Conservation (phyloP, 2,329 filamentous ascomycete species). For the Fusarium nurragi region DNA sequence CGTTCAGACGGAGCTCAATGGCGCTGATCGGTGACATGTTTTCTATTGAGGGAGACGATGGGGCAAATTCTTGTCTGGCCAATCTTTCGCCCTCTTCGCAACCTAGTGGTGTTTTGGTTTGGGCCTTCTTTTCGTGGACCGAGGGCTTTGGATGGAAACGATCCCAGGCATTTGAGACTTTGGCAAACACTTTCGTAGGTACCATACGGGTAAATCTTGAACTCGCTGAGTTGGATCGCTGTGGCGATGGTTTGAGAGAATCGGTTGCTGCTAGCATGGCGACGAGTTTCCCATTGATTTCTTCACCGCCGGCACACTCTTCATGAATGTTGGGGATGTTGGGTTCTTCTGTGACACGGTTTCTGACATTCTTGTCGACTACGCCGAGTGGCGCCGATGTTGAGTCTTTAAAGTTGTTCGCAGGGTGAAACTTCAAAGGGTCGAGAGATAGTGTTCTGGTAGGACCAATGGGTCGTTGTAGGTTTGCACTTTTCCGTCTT, state of each 20-base stretch:
- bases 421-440: slow-evolving; percentile 37
- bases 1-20: slow-evolving; percentile 48
- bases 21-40: slow-evolving; percentile 44
- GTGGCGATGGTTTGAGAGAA: slow-evolving; percentile 47
- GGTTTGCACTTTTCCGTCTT: slow-evolving; percentile 19
- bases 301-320: slow-evolving; percentile 29
- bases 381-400: slow-evolving; percentile 17
- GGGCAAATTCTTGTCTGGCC: slow-evolving; percentile 10
- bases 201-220: slow-evolving; percentile 45
- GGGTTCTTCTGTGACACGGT: neutral
- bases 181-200: slow-evolving; percentile 47
- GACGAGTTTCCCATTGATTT: slow-evolving; percentile 48
- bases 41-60: slow-evolving; percentile 3
- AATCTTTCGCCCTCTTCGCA: neutral
- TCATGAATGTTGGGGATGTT: neutral
- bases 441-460: slow-evolving; percentile 23
- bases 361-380: slow-evolving; percentile 27
- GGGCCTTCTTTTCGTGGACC: slow-evolving; percentile 30
- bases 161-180: slow-evolving; percentile 49
- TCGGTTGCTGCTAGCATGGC: slow-evolving; percentile 52
- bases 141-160: slow-evolving; percentile 45
- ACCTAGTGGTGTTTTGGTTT: neutral
- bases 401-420: slow-evolving; percentile 6
- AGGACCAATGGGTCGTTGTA: slow-evolving; percentile 27
- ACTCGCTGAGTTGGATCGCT: slow-evolving; percentile 7